A percentile compares a stretch with the other conserved stretches of the same genome.
Conservation (phyloP, 306 rosid genomes). For the Vigna unguiculata region DNA sequence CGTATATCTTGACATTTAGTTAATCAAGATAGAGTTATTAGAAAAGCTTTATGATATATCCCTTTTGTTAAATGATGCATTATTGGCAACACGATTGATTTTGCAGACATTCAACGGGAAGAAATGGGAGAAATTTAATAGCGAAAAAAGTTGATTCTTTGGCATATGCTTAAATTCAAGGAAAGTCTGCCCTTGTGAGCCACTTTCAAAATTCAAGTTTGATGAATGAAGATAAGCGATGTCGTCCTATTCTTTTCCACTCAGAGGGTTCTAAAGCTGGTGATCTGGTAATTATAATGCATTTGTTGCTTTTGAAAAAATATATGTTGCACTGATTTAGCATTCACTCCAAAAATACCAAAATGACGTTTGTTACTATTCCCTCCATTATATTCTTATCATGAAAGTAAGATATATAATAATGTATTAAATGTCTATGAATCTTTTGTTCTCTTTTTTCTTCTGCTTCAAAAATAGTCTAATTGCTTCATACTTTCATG, state of each 20-base stretch:
- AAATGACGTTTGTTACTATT: no score
- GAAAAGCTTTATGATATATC: slow-evolving; percentile 8
- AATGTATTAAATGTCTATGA: not conserved
- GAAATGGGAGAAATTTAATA: slow-evolving; percentile 98
- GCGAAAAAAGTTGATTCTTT: slow-evolving; percentile 97
- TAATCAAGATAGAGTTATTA: not conserved
- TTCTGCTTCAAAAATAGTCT: not conserved
- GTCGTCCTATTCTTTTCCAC: slow-evolving; percentile 95
- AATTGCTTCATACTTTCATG: slow-evolving; percentile 31
- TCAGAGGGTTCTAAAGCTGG: slow-evolving; percentile 82
- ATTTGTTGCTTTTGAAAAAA: not conserved
- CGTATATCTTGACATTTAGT: slow-evolving; percentile 21
- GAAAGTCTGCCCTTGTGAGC: slow-evolving; percentile 90
- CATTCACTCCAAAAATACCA: no score
- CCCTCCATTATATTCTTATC: not conserved
- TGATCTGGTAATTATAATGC: slow-evolving; percentile 82
- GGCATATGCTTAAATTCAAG: slow-evolving; percentile 99
- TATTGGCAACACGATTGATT: slow-evolving; percentile 11
- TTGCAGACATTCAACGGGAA: slow-evolving; percentile 91
- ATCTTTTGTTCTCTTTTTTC: not conserved
- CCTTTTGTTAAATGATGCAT: not conserved
- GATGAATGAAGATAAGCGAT: slow-evolving; percentile 99
- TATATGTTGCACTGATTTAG: no score
- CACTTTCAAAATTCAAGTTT: slow-evolving; percentile 98
- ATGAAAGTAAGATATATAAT: not conserved